These are phyloP conservation scores for Eucalyptus grandis DNA, from an alignment of 345 rosid species.

Conservation along the genomic window DNA sequence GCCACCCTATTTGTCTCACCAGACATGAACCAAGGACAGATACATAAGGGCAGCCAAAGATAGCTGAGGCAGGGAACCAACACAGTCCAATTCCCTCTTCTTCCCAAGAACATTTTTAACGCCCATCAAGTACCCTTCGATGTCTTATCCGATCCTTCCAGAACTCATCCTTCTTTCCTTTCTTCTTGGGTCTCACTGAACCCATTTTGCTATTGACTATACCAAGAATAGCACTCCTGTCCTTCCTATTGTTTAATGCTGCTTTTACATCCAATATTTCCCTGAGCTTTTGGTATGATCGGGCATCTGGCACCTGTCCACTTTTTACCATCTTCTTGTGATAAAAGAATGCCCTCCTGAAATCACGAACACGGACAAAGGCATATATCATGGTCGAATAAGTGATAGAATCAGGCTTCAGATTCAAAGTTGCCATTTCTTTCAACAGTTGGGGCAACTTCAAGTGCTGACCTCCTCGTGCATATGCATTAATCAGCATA, in stretches of 20 bases:
- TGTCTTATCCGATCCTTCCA: conserved; percentile 65
- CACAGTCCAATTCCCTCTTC: not conserved
- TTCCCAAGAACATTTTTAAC: not conserved
- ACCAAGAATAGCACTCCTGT: conserved; percentile 73
- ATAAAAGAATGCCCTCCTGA: conserved; percentile 79
- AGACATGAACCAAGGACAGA: not conserved
- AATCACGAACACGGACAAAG: conserved; percentile 74
- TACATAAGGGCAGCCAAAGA: not conserved
- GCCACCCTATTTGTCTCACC: not conserved
- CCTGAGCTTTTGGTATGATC: conserved; percentile 74
- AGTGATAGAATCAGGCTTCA: conserved; percentile 78
- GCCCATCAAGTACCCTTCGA: not conserved
- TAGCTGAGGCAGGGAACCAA: not conserved
- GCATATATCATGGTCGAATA: conserved; percentile 85
- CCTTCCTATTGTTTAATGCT: conserved; percentile 50
- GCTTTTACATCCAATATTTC: conserved; percentile 68
- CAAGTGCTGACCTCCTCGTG: conserved; percentile 65
- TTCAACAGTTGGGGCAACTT: conserved; percentile 80
- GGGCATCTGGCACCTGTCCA: conserved; percentile 63
- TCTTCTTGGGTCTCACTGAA: conserved; percentile 37
- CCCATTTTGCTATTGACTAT: conserved; percentile 70
- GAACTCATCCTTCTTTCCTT: conserved; percentile 80
- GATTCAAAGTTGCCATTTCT: conserved; percentile 55
- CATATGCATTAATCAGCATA: conserved; percentile 94
- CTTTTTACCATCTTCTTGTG: conserved; percentile 87